Evolutionary conservation across 345 rosid species (phyloP).

Genomic region (Toxicodendron radicans): DNA sequence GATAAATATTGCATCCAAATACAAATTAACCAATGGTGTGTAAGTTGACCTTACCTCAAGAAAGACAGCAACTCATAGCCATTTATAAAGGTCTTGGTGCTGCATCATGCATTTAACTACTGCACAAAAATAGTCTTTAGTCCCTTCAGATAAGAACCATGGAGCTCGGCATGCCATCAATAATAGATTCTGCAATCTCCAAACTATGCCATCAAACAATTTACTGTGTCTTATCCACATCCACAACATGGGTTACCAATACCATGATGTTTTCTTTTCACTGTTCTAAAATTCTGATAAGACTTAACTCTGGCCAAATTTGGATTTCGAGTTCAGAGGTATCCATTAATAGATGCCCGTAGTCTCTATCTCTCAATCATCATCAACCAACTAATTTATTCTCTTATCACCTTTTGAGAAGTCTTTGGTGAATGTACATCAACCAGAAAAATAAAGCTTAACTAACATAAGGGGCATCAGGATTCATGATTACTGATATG

Average conservation of each 20-base stretch:
- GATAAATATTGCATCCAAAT: background rate
- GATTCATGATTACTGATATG: too few relatives aligned
- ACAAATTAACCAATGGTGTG: conserved; percentile 15
- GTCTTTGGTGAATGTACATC: too few relatives aligned
- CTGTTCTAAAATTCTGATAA: background rate
- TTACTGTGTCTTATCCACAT: background rate
- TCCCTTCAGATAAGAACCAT: conserved; percentile 26
- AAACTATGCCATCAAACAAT: background rate
- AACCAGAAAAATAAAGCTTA: too few relatives aligned
- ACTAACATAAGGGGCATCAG: too few relatives aligned
- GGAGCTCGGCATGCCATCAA: conserved; percentile 20
- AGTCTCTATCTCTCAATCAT: background rate
- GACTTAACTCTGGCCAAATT: background rate
- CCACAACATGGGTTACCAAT: background rate
- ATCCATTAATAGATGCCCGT: too few relatives aligned
- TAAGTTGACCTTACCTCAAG: conserved; percentile 16
- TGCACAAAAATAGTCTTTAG: conserved; percentile 18
- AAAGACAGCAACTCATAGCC: conserved; percentile 13
- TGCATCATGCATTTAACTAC: conserved; percentile 18
- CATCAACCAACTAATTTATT: background rate
- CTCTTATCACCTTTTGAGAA: too few relatives aligned
- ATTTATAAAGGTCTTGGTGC: conserved; percentile 22
- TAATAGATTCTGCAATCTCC: conserved; percentile 30
- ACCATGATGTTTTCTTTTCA: background rate
- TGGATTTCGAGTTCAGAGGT: background rate